Conservation (phyloP, 208 protist genomes). For the Phytomonas francai region DNA sequence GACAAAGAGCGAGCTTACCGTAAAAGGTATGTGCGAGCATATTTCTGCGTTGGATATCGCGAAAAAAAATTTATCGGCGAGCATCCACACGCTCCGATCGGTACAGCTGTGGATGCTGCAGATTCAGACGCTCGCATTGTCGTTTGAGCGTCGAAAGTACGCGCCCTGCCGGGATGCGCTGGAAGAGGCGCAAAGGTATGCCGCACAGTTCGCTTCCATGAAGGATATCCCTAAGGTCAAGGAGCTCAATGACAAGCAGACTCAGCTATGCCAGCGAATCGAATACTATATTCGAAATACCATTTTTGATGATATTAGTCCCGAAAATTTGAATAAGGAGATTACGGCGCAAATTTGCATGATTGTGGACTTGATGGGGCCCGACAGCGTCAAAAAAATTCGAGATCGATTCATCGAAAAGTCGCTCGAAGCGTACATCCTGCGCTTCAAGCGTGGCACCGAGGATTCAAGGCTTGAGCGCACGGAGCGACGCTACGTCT, state of each 20-base stretch:
- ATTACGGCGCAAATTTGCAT: slow-evolving; percentile 80
- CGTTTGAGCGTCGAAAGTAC: slow-evolving; percentile 76
- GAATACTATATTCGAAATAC: slow-evolving; percentile 82
- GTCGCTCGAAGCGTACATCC: slow-evolving; percentile 73
- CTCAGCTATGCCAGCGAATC: slow-evolving; percentile 60
- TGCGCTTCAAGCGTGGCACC: slow-evolving; percentile 79
- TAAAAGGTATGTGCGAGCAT: slow-evolving; percentile 90
- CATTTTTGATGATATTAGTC: slow-evolving; percentile 65
- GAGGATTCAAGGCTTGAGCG: slow-evolving; percentile 84
- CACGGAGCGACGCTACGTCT: slow-evolving; percentile 89
- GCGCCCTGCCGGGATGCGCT: slow-evolving; percentile 78
- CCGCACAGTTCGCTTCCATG: slow-evolving; percentile 66
- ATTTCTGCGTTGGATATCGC: slow-evolving; percentile 93
- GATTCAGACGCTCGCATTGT: slow-evolving; percentile 73
- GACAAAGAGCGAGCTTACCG: slow-evolving; percentile 89
- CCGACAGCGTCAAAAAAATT: slow-evolving; percentile 63
- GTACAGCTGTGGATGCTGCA: slow-evolving; percentile 90
- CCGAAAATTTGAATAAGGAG: slow-evolving; percentile 64
- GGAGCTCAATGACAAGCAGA: slow-evolving; percentile 81
- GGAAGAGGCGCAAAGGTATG: slow-evolving; percentile 77
- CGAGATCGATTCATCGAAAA: slow-evolving; percentile 85
- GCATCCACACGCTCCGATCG: slow-evolving; percentile 89
- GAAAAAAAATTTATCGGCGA: slow-evolving; percentile 90
- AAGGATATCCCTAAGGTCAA: slow-evolving; percentile 84
- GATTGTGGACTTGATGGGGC: slow-evolving; percentile 82